phyloP scores from a whole-genome alignment of 108 stramenopile species.

The Seminavis robusta region DNA sequence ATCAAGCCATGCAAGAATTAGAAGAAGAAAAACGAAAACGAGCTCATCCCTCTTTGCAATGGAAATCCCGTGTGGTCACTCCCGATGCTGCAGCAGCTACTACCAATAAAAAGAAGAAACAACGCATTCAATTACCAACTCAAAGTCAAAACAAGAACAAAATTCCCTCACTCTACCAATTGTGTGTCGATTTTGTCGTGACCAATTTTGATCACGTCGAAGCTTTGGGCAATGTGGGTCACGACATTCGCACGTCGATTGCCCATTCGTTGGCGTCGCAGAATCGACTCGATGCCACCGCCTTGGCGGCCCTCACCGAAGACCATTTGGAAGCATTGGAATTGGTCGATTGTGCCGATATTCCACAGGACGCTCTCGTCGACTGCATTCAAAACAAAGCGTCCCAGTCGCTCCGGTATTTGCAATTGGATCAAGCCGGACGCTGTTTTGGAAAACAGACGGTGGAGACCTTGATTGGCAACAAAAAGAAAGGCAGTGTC shows the following conservation, averaged over 20 bases:
- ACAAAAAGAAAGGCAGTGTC: not conserved
- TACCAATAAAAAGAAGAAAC: constrained; percentile 13
- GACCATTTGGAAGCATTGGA: constrained; percentile 66
- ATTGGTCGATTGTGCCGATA: constrained; percentile 67
- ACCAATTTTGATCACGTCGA: constrained; percentile 76
- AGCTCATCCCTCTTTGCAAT: constrained; percentile 45
- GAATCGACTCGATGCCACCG: constrained; percentile 61
- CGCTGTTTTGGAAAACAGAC: constrained; percentile 69
- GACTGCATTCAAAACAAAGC: constrained; percentile 27
- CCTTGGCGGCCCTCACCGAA: constrained; percentile 69
- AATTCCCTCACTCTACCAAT: constrained; percentile 61
- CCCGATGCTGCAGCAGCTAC: not conserved
- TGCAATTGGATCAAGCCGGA: constrained; percentile 67
- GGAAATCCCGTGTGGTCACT: constrained; percentile 24
- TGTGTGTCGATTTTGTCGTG: constrained; percentile 62
- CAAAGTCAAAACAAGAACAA: constrained; percentile 21
- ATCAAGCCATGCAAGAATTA: constrained; percentile 48
- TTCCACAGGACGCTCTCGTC: constrained; percentile 48
- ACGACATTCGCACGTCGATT: constrained; percentile 49
- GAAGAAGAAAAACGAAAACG: constrained; percentile 26
- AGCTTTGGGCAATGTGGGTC: constrained; percentile 62
- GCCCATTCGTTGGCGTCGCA: constrained; percentile 57
- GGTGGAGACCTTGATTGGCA: constrained; percentile 12
- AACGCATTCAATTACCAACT: constrained; percentile 59
- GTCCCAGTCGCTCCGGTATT: constrained; percentile 45